Conservation (phyloP, 768 basidiomycete genomes). For the Boletus coccyginus region DNA sequence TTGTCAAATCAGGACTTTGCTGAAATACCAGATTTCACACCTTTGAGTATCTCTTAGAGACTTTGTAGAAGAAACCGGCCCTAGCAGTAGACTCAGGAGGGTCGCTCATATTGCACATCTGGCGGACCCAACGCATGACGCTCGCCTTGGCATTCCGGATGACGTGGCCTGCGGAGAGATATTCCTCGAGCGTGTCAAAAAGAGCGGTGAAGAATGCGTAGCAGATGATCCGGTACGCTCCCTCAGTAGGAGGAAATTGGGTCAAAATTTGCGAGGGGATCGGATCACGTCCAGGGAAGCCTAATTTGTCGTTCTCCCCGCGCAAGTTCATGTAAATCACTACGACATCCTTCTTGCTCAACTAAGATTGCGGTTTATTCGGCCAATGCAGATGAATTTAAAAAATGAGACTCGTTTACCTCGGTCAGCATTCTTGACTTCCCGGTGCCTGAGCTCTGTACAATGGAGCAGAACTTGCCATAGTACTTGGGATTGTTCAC, state of each 20-base stretch:
- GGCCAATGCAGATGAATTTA: not conserved
- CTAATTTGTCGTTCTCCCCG: not conserved
- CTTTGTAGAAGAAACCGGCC: not conserved
- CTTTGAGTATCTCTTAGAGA: not conserved
- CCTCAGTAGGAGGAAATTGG: not conserved
- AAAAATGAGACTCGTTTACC: not conserved
- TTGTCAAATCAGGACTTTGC: not conserved
- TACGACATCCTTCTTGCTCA: constrained; percentile 10
- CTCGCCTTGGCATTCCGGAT: not conserved
- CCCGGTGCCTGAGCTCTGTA: constrained; percentile 15
- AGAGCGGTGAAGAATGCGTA: constrained; percentile 15
- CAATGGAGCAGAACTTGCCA: constrained; percentile 1
- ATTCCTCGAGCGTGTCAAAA: not conserved
- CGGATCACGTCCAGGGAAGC: constrained; percentile 15
- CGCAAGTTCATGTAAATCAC: constrained; percentile 21
- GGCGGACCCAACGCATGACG: not conserved
- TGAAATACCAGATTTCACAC: not conserved
- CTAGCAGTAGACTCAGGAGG: not conserved
- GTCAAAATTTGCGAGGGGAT: constrained; percentile 15
- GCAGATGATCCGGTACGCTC: constrained; percentile 2
- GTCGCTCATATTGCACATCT: constrained; percentile 6
- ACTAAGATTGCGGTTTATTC: not conserved
- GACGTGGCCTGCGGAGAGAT: not conserved
- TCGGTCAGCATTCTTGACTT: constrained; percentile 13
- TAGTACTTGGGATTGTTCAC: not conserved